Base-by-base conservation (phyloP, 139 green algal species). In the Zygnema circumcarinatum region DNA sequence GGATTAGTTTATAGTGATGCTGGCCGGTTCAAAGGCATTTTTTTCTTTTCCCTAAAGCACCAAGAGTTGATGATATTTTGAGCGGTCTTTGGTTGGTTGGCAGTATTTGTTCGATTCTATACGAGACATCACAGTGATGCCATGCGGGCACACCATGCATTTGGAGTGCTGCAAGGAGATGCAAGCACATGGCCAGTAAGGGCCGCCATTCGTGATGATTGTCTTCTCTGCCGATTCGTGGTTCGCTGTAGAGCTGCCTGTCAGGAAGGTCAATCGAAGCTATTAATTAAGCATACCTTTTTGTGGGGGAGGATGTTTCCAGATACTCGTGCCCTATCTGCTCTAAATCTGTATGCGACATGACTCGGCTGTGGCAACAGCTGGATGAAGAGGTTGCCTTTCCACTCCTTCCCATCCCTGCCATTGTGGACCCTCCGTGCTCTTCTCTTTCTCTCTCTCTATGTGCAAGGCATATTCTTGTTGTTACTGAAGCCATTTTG, bases 91-190 rank as follows among this genome's bases (percentile, higher is more conserved):
- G n/a, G n/a, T n/a, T n/a, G n/a, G n/a, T 36, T 47, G 20, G 53
- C 96, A 98, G 93, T 98, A 93, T 92, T 93, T 98, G 67, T 98
- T 98, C 88, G 96, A 98, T 87, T 94, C 86, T 38, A 91, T 96
- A 31, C 91, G 93, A 76, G 92, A 94, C 22, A 97, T 96, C 72
- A 94, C 92, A 25, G 95, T 98, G 67, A 93, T 98, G 74, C n/a
- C 33, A 56, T 98, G 96, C 75, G 96, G 96, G 0, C 96, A 98
- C 93, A 98, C 95, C 36, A 97, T 98, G 47, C 96, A 98, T 91
- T 86, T 93, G 67, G 79, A 90, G 33, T 97, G 95, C 81, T 69
- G 96, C n/a, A 74, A 91, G 83, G 76, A 92, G 76, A 74, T 92
- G 38, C 47, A 35, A n/a, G 73, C 52, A n/a, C 72, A 90, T 47